A percentile compares a stretch with the other conserved stretches of the same genome.
These are phyloP conservation scores for Caulochytrium protostelioides DNA, from an alignment of 371 early-diverging fungal genomes.

Conservation along the genomic window DNA sequence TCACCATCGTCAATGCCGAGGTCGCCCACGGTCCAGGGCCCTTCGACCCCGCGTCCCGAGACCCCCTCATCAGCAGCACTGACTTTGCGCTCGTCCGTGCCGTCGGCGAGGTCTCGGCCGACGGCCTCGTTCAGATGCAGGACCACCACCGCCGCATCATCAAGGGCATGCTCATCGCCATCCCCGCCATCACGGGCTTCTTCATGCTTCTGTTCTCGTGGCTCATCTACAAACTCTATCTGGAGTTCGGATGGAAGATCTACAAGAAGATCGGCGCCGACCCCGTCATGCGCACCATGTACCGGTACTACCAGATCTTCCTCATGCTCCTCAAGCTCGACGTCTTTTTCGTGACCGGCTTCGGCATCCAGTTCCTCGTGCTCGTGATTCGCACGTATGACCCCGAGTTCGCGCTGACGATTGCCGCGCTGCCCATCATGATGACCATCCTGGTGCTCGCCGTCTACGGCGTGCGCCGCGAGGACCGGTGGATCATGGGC, in stretches of 20 bases:
- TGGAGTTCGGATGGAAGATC: slow-evolving; percentile 81
- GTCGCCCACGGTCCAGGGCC: neutral
- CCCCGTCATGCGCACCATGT: slow-evolving; percentile 60
- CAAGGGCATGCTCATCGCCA: slow-evolving; percentile 12
- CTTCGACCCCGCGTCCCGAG: no score
- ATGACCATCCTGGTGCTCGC: slow-evolving; percentile 44
- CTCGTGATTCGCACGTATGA: slow-evolving; percentile 38
- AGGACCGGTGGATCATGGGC: slow-evolving; percentile 35
- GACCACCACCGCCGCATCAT: no score
- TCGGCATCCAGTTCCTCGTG: slow-evolving; percentile 64
- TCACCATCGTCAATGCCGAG: slow-evolving; percentile 1
- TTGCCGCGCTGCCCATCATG: slow-evolving; percentile 48
- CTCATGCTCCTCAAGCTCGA: slow-evolving; percentile 69
- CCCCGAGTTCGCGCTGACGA: slow-evolving; percentile 44
- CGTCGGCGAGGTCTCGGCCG: no score
- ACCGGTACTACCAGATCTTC: slow-evolving; percentile 64
- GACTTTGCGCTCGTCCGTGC: slow-evolving; percentile 1
- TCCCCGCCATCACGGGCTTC: slow-evolving; percentile 19
- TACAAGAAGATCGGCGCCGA: slow-evolving; percentile 87
- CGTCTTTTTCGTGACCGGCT: slow-evolving; percentile 65
- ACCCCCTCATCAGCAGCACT: no score
- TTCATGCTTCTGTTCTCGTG: slow-evolving; percentile 12
- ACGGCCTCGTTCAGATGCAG: no score
- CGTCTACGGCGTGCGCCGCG: slow-evolving; percentile 45
- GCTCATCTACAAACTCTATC: slow-evolving; percentile 39